Conservation (phyloP, 2,329 filamentous ascomycete species). For the Colletotrichum theobromicola region DNA sequence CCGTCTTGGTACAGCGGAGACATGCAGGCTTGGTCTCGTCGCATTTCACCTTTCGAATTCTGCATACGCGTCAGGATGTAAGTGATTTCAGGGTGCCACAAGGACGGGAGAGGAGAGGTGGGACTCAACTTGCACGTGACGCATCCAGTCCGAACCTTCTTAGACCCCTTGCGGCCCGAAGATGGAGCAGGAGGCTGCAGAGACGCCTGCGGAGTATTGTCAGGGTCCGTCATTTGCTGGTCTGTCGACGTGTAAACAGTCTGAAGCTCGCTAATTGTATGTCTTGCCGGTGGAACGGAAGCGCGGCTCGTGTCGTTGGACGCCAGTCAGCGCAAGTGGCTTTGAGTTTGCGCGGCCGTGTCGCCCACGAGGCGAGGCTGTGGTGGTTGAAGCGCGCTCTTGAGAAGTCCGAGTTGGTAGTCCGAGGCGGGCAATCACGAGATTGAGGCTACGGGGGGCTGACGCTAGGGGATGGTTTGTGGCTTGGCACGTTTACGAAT, state of each 20-base stretch:
- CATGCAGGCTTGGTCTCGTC: slow-evolving; percentile 60
- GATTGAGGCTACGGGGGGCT: background rate
- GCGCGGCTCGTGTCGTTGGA: background rate
- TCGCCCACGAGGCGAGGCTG: background rate
- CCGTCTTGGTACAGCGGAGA: slow-evolving; percentile 57
- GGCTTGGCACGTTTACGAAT: background rate
- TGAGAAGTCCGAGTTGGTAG: background rate
- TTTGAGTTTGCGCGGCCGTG: background rate
- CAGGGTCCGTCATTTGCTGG: background rate
- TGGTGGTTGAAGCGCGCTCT: background rate
- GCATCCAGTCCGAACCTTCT: slow-evolving; percentile 55
- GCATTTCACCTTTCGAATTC: slow-evolving; percentile 62
- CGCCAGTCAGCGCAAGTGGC: background rate
- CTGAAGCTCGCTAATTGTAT: background rate
- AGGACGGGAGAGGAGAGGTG: background rate
- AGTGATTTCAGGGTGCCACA: background rate
- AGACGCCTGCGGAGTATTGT: background rate
- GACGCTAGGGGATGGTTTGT: background rate
- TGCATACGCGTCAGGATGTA: slow-evolving; percentile 25
- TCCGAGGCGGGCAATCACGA: slow-evolving; percentile 16
- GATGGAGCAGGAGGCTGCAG: background rate
- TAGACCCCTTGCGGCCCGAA: slow-evolving; percentile 43
- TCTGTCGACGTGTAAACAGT: background rate
- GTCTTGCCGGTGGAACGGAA: background rate
- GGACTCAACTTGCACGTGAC: slow-evolving; percentile 59